These are phyloP conservation scores for Phylloporus sp. DNA, from an alignment of 768 basidiomycete species.

Conservation along the genomic window DNA sequence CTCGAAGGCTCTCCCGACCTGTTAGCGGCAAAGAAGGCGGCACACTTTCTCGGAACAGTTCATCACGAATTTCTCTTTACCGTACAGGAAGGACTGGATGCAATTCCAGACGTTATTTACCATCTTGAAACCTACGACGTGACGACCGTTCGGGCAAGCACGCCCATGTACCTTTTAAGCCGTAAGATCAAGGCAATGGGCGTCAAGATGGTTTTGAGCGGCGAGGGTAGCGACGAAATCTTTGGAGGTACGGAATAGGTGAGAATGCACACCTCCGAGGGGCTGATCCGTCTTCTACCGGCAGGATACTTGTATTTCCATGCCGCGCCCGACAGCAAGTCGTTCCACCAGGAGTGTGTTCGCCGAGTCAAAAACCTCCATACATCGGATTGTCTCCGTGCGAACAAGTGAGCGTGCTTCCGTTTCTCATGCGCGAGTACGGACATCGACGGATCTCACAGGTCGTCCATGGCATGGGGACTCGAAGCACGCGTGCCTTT, in stretches of 20 bases:
- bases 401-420: constrained; percentile 76
- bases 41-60: constrained; percentile 87
- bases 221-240: constrained; percentile 97
- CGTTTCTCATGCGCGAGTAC: background rate
- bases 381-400: constrained; percentile 93
- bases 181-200: constrained; percentile 99
- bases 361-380: constrained; percentile 96
- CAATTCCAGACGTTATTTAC: constrained; percentile 95
- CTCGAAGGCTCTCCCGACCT: constrained; percentile 93
- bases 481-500: constrained; percentile 98
- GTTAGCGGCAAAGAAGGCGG: constrained; percentile 88
- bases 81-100: constrained; percentile 95
- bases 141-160: constrained; percentile 94
- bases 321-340: constrained; percentile 81
- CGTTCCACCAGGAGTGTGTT: constrained; percentile 94
- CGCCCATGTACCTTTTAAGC: constrained; percentile 97
- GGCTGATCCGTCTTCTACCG: constrained; percentile 4
- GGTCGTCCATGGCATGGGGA: constrained; percentile 99
- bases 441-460: constrained; percentile 26
- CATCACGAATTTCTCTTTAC: constrained; percentile 99
- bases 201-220: constrained; percentile 98
- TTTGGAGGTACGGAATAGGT: constrained; percentile 66
- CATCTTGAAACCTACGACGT: constrained; percentile 99
- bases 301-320: constrained; percentile 99
- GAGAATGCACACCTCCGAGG: background rate